Evolutionary conservation across 78 protist species (phyloP).

Genomic region (Monocercomonoides exilis): DNA sequence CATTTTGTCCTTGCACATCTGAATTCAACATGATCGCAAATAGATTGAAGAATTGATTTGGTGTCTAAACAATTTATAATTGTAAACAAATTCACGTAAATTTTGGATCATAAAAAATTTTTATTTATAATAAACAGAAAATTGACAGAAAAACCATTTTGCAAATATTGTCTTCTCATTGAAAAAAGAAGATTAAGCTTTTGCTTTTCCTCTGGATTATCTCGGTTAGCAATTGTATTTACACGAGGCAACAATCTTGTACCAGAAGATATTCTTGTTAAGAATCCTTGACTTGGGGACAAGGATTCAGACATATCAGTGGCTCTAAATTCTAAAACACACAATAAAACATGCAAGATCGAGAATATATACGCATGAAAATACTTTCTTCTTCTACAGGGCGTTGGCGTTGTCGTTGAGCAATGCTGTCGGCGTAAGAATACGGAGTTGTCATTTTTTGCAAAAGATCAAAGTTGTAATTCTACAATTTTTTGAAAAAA

Average conservation of each 20-base stretch:
- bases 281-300: background rate
- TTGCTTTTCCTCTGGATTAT: background rate
- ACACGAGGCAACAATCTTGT: background rate
- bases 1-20: background rate
- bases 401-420: no score
- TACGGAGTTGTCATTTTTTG: no score
- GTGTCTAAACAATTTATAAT: background rate
- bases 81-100: no score
- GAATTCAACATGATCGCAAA: background rate
- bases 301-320: background rate
- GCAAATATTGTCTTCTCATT: background rate
- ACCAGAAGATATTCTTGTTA: background rate
- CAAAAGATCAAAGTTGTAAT: no score
- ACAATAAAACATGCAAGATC: no score
- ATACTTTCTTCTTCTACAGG: no score
- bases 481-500: no score
- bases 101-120: no score
- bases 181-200: background rate
- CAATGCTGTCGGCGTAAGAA: no score
- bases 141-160: background rate
- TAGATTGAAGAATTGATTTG: background rate
- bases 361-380: no score
- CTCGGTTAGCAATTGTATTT: background rate
- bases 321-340: background rate
- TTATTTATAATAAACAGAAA: no score